A percentile compares a stretch with the other conserved stretches of the same genome.
phyloP scores from a whole-genome alignment of 1,139 yeast genomes.

The Lodderomyces jiufengensis region DNA sequence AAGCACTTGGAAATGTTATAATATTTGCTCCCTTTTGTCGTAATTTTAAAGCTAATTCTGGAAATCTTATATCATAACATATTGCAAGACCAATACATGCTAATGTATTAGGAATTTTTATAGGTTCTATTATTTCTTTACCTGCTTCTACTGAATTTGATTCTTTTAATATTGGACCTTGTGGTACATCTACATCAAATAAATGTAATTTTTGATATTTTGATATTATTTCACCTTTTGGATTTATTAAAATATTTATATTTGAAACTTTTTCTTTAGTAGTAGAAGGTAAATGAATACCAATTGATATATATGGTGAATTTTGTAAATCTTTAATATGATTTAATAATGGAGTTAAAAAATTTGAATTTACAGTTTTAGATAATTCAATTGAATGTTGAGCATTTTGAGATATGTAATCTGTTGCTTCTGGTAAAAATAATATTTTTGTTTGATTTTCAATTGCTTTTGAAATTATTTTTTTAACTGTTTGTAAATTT shows the following conservation, averaged over 20 bases:
- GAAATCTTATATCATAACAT: conserved; percentile 87
- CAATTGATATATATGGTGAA: conserved; percentile 45
- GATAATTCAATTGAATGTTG: conserved; percentile 62
- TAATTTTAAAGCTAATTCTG: conserved; percentile 68
- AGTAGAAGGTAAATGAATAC: conserved; percentile 73
- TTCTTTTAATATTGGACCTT: conserved; percentile 73
- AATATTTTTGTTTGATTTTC: conserved; percentile 56
- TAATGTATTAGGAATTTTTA: conserved; percentile 23
- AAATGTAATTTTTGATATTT: conserved; percentile 83
- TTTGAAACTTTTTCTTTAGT: conserved; percentile 53
- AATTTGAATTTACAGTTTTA: conserved; percentile 46
- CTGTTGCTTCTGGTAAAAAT: conserved; percentile 91
- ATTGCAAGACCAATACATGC: conserved; percentile 73
- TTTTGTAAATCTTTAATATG: conserved; percentile 33
- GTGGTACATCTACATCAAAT: conserved; percentile 80
- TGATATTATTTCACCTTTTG: conserved; percentile 59
- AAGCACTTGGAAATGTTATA: conserved; percentile 83
- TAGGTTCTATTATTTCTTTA: conserved; percentile 47
- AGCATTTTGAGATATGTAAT: conserved; percentile 73
- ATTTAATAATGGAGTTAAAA: conserved; percentile 46
- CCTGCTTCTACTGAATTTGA: conserved; percentile 85
- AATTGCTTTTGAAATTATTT: conserved; percentile 62
- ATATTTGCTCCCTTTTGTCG: conserved; percentile 74
- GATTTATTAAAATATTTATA: conserved; percentile 66
- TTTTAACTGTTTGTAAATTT: conserved; percentile 58